Conservation (phyloP, 2,329 filamentous ascomycete genomes). For the Diaporthe helianthi region DNA sequence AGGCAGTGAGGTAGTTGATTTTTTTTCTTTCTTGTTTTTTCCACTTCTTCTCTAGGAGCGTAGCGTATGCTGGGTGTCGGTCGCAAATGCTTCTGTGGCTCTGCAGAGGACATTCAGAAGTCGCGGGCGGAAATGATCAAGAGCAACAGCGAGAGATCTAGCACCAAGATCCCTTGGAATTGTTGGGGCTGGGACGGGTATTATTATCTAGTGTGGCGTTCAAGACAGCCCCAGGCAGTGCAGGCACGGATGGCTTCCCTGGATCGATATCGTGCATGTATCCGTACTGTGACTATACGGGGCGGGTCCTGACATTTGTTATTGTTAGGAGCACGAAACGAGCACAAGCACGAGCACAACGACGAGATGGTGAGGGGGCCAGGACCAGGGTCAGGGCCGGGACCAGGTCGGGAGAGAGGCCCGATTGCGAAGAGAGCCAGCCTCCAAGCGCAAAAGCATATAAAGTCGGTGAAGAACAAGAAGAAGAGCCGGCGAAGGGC, state of each 20-base stretch:
- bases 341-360: neutral
- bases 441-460: conserved; percentile 25
- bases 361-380: neutral
- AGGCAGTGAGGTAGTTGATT: no score
- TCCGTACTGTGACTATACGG: neutral
- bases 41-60: no score
- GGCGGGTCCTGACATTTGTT: neutral
- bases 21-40: no score
- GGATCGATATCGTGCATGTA: neutral
- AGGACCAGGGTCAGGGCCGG: conserved; percentile 6
- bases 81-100: neutral
- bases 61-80: neutral
- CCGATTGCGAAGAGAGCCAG: conserved; percentile 10
- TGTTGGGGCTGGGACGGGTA: neutral
- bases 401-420: neutral
- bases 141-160: neutral
- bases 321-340: neutral
- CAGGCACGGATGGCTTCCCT: conserved; percentile 1
- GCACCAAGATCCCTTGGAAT: neutral
- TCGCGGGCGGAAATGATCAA: neutral
- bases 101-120: neutral
- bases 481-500: neutral
- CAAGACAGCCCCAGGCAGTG: neutral
- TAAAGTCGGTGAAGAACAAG: conserved; percentile 18
- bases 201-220: conserved; percentile 8